Evolutionary conservation across 345 rosid genomes (phyloP).

Genomic region (Citrus medica): DNA sequence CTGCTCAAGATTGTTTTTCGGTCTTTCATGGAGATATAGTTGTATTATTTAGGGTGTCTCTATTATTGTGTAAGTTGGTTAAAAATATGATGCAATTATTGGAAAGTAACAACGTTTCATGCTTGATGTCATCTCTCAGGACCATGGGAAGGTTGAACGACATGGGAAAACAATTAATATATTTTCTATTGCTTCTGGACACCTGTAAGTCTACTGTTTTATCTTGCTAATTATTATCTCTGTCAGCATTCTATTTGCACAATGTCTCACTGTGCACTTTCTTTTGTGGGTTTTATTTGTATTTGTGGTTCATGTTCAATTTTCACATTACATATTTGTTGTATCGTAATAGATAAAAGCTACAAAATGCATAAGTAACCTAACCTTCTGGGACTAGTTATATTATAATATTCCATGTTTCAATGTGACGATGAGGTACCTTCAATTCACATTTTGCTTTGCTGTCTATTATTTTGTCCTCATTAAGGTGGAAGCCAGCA

Average conservation of each 20-base stretch:
- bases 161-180: constrained; percentile 82
- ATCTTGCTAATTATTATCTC: constrained; percentile 10
- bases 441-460: background rate
- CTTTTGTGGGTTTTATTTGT: background rate
- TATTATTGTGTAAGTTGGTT: background rate
- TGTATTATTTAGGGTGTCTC: background rate
- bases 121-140: constrained; percentile 37
- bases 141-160: constrained; percentile 61
- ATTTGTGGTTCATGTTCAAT: background rate
- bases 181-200: constrained; percentile 97
- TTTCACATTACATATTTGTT: background rate
- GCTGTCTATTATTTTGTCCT: background rate
- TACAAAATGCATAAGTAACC: background rate
- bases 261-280: background rate
- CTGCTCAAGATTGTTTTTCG: background rate
- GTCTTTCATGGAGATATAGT: background rate
- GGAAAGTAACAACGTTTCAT: constrained; percentile 7
- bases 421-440: background rate
- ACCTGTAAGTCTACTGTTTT: constrained; percentile 63
- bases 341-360: background rate
- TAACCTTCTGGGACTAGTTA: background rate
- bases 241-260: background rate
- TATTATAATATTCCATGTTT: background rate
- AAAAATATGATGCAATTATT: constrained; percentile 5
- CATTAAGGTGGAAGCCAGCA: background rate